These are phyloP conservation scores for Stemphylium lycopersici DNA, from an alignment of 2,329 filamentous ascomycete genomes.

Conservation along the genomic window DNA sequence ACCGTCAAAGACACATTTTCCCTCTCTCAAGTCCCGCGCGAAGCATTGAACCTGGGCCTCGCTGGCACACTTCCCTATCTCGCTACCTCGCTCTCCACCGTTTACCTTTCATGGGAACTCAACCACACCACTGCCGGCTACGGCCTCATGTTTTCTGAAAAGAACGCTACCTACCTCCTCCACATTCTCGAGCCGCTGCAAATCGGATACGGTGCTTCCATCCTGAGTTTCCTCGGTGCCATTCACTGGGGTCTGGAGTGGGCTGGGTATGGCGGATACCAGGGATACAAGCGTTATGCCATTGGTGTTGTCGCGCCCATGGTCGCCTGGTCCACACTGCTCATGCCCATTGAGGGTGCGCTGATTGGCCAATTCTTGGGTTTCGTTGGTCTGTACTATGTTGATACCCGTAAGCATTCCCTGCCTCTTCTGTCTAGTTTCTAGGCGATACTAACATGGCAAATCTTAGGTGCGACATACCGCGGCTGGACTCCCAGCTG, in stretches of 20 bases:
- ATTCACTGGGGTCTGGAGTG: slow-evolving; percentile 94
- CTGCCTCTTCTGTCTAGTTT: too few species aligned
- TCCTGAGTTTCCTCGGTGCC: slow-evolving; percentile 91
- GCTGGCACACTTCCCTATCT: slow-evolving; percentile 69
- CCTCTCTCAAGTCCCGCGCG: slow-evolving; percentile 52
- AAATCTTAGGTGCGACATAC: slow-evolving; percentile 61
- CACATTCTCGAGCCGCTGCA: slow-evolving; percentile 83
- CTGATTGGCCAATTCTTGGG: slow-evolving; percentile 84
- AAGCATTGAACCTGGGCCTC: slow-evolving; percentile 58
- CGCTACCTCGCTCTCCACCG: slow-evolving; percentile 79
- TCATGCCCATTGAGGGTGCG: slow-evolving; percentile 83
- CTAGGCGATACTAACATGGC: not conserved
- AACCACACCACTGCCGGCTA: slow-evolving; percentile 70
- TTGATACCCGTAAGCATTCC: slow-evolving; percentile 61
- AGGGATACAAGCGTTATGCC: slow-evolving; percentile 81
- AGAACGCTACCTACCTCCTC: slow-evolving; percentile 74
- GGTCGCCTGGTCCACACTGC: slow-evolving; percentile 86
- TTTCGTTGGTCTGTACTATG: slow-evolving; percentile 86
- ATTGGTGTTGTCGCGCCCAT: slow-evolving; percentile 80
- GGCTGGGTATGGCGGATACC: slow-evolving; percentile 68
- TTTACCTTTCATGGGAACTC: slow-evolving; percentile 82
- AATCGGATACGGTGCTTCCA: slow-evolving; percentile 88
- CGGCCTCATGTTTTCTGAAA: slow-evolving; percentile 69
- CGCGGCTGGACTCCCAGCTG: slow-evolving; percentile 81
- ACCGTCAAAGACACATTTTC: slow-evolving; percentile 58